A percentile compares a stretch with the other conserved stretches of the same genome.
phyloP scores from a whole-genome alignment of 2,329 filamentous ascomycete species.

The Xenoacremonium recifei region DNA sequence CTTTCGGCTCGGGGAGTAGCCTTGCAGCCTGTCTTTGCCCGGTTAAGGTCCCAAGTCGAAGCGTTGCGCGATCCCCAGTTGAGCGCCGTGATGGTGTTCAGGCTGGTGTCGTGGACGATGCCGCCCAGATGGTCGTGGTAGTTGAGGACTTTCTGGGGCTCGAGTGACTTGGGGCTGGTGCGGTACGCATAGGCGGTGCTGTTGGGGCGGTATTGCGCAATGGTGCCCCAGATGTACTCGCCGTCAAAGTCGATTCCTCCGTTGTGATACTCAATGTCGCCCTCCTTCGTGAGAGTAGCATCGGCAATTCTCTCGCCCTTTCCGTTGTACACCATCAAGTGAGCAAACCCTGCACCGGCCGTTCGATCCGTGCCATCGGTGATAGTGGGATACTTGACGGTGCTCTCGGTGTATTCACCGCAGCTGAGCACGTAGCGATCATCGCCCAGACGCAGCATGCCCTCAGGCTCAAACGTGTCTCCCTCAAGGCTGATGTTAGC shows the following conservation, averaged over 20 bases:
- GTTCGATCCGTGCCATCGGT: slow-evolving; percentile 51
- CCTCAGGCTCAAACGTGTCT: slow-evolving; percentile 48
- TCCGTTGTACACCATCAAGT: slow-evolving; percentile 44
- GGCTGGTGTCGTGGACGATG: slow-evolving; percentile 39
- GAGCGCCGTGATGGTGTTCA: slow-evolving; percentile 36
- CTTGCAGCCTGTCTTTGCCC: slow-evolving; percentile 13
- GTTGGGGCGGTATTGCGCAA: slow-evolving; percentile 48
- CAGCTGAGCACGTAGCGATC: slow-evolving; percentile 45
- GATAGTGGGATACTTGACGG: slow-evolving; percentile 39
- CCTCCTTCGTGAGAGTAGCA: slow-evolving; percentile 38
- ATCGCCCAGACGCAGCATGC: slow-evolving; percentile 41
- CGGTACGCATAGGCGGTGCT: slow-evolving; percentile 42
- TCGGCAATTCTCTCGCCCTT: slow-evolving; percentile 42
- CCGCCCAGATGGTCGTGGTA: slow-evolving; percentile 45
- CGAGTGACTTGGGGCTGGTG: slow-evolving; percentile 35
- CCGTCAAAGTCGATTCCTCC: slow-evolving; percentile 51
- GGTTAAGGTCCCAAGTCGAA: slow-evolving; percentile 32
- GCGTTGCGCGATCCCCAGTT: slow-evolving; percentile 47
- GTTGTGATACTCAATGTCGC: slow-evolving; percentile 42
- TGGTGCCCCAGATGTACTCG: slow-evolving; percentile 43
- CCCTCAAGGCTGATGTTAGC: slow-evolving; percentile 42
- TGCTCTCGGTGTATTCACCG: slow-evolving; percentile 41
- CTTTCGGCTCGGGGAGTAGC: slow-evolving; percentile 13
- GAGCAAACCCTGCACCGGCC: slow-evolving; percentile 42
- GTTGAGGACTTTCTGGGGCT: slow-evolving; percentile 33